A percentile compares a stretch with the other conserved stretches of the same genome.
Conservation (phyloP, 495 filamentous ascomycete genomes). For the Rhypophila decipiens region DNA sequence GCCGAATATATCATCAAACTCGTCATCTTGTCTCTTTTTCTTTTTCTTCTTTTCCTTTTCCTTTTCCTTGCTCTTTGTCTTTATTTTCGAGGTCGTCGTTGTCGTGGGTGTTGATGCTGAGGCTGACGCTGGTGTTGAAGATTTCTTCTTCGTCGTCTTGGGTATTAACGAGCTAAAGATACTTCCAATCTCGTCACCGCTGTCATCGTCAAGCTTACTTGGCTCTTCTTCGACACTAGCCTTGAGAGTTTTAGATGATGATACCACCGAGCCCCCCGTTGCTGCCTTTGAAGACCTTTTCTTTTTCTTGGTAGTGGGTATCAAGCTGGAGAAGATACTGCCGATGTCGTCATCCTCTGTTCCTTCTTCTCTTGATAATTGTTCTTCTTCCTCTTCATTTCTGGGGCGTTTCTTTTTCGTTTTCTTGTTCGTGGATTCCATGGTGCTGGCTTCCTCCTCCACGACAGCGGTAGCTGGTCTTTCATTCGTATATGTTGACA, state of each 20-base stretch:
- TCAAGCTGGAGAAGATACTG: conserved; percentile 17
- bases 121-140: too few species aligned
- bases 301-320: conserved; percentile 9
- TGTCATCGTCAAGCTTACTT: conserved; percentile 29
- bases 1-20: conserved; percentile 31
- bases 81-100: too few species aligned
- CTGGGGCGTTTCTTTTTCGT: background rate
- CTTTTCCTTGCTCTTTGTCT: background rate
- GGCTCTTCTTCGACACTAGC: conserved; percentile 6
- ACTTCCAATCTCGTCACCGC: conserved; percentile 21
- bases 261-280: too few species aligned
- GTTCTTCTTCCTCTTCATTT: conserved; percentile 16
- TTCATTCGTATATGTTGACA: background rate
- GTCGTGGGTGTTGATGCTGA: too few species aligned
- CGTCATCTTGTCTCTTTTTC: conserved; percentile 16
- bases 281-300: too few species aligned
- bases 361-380: conserved; percentile 5
- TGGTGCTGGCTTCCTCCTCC: background rate
- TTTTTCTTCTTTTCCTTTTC: conserved; percentile 1
- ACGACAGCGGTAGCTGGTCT: background rate
- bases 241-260: too few species aligned
- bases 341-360: conserved; percentile 32
- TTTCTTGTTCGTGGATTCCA: background rate
- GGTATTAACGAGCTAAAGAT: conserved; percentile 18
- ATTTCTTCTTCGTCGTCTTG: background rate